phyloP scores from a whole-genome alignment of 2,329 filamentous ascomycete genomes.

The Aspergillus phoenicis region DNA sequence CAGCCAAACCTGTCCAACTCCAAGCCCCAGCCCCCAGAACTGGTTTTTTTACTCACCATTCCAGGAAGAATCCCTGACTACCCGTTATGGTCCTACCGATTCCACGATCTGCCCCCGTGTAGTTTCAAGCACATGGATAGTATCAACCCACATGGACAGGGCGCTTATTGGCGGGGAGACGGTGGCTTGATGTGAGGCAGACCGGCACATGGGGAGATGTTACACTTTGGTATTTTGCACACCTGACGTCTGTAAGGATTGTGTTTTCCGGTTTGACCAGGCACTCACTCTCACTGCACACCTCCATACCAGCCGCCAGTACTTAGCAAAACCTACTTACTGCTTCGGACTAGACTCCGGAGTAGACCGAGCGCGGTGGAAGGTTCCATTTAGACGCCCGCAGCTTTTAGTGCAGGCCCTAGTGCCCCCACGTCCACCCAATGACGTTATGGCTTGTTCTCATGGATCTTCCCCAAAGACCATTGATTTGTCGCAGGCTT shows the following conservation, averaged over 20 bases:
- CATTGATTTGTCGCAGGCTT: neutral
- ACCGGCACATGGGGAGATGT: conserved; percentile 6
- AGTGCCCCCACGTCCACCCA: neutral
- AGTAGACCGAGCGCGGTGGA: neutral
- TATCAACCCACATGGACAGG: conserved; percentile 1
- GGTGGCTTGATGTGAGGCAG: conserved; percentile 5
- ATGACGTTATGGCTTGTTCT: neutral
- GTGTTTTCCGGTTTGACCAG: neutral
- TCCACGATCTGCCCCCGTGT: conserved; percentile 2
- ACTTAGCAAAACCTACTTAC: neutral
- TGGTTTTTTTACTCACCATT: neutral
- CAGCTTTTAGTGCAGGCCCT: neutral
- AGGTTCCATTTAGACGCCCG: conserved; percentile 4
- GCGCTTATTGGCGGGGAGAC: neutral
- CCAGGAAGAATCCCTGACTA: neutral
- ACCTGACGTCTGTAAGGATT: neutral
- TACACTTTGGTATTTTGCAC: neutral
- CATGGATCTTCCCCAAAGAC: neutral
- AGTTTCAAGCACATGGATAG: conserved; percentile 1
- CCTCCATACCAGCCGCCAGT: neutral
- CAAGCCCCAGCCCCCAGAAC: neutral
- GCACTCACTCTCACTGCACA: neutral
- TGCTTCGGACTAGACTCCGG: neutral
- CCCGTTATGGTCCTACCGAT: neutral
- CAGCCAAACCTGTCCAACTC: neutral